These are phyloP conservation scores for Diplosphaera chodatii DNA, from an alignment of 139 green algal species.

Conservation along the genomic window DNA sequence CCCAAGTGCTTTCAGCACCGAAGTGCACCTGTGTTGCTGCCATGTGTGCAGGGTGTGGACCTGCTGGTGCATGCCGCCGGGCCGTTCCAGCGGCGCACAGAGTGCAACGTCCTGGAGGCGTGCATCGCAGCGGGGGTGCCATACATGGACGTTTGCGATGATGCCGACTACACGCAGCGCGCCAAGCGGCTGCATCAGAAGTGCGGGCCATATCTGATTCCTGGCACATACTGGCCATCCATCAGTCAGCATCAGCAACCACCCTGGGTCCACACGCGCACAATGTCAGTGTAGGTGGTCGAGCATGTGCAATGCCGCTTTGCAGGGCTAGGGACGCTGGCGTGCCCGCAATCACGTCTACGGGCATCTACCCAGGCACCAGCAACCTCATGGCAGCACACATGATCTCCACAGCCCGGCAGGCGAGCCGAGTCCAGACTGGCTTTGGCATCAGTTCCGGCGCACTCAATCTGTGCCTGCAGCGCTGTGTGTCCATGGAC, in stretches of 20 bases:
- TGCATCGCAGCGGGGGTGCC: slow-evolving; percentile 58
- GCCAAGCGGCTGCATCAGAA: slow-evolving; percentile 47
- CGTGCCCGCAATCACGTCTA: slow-evolving; percentile 82
- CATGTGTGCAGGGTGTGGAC: slow-evolving; percentile 34
- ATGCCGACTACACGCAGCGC: slow-evolving; percentile 47
- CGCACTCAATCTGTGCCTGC: too few species aligned
- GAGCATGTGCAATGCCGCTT: too few species aligned
- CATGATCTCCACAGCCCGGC: slow-evolving; percentile 62
- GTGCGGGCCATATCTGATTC: too few species aligned
- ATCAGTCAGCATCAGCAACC: too few species aligned
- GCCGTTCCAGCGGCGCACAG: slow-evolving; percentile 83
- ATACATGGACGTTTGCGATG: slow-evolving; percentile 97
- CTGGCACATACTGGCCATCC: too few species aligned
- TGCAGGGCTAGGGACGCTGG: slow-evolving; percentile 54
- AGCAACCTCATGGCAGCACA: slow-evolving; percentile 92
- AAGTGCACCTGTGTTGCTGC: too few species aligned
- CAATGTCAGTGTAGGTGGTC: too few species aligned
- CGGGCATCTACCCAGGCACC: slow-evolving; percentile 83
- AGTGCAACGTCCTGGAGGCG: slow-evolving; percentile 68
- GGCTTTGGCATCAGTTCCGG: too few species aligned
- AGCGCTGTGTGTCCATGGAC: too few species aligned
- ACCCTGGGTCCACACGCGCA: too few species aligned
- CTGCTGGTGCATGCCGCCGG: slow-evolving; percentile 85
- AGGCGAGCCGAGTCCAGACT: neutral
- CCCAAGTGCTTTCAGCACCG: too few species aligned